phyloP scores from a whole-genome alignment of 139 green algal species.

The Chlorella sp. region DNA sequence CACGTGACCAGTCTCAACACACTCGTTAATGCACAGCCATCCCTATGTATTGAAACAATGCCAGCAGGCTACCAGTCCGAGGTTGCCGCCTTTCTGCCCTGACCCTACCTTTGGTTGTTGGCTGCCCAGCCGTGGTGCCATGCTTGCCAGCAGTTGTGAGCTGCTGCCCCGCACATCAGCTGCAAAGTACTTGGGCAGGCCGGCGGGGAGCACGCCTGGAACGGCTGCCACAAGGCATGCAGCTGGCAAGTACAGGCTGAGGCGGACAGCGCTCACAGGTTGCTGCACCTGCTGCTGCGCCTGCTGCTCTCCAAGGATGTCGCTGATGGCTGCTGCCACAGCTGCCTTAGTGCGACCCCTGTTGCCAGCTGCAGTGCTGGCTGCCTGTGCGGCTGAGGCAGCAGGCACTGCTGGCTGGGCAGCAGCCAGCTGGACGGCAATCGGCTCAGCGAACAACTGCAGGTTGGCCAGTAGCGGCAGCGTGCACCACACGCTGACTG shows the following conservation, averaged over 20 bases:
- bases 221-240: constrained; percentile 1
- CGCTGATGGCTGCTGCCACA: background rate
- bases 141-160: constrained; percentile 1
- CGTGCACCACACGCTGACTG: constrained; percentile 27
- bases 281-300: constrained; percentile 1
- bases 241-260: constrained; percentile 3
- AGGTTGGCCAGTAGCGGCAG: constrained; percentile 20
- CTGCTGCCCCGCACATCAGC: constrained; percentile 2
- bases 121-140: background rate
- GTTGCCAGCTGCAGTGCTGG: background rate
- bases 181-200: constrained; percentile 22
- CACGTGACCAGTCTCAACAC: no score
- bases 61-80: background rate
- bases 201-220: background rate
- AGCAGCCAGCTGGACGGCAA: background rate
- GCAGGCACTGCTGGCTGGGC: background rate
- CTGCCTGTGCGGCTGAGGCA: background rate
- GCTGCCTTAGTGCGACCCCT: background rate
- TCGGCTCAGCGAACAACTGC: background rate
- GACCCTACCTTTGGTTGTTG: constrained; percentile 14
- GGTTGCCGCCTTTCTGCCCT: background rate
- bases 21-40: no score
- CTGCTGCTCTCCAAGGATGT: constrained; percentile 22
- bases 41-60: background rate
- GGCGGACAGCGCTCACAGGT: background rate